Conservation (phyloP, 768 basidiomycete species). For the Collybia sp. region DNA sequence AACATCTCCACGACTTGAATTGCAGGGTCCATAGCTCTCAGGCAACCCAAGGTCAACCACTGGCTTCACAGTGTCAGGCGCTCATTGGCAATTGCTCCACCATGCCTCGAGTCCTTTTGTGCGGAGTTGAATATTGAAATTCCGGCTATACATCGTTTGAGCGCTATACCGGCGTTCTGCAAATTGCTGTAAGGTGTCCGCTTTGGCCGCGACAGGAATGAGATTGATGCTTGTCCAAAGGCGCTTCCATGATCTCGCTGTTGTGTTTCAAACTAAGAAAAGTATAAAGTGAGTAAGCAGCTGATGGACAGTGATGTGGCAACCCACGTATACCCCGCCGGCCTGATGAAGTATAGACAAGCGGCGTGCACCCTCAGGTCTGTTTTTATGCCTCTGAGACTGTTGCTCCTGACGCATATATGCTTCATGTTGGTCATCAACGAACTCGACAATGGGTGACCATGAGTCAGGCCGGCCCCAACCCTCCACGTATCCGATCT, state of each 20-base stretch:
- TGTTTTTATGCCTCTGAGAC: conserved; percentile 89
- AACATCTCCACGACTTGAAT: too few relatives aligned
- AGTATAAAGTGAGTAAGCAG: conserved; percentile 3
- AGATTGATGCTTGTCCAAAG: conserved; percentile 97
- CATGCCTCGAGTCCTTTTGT: too few relatives aligned
- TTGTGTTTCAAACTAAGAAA: conserved; percentile 86
- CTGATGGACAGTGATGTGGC: background rate
- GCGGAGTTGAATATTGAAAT: too few relatives aligned
- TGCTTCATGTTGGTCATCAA: conserved; percentile 92
- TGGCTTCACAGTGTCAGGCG: too few relatives aligned
- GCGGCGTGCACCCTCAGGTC: conserved; percentile 96
- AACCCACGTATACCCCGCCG: conserved; percentile 93
- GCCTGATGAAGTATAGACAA: conserved; percentile 94
- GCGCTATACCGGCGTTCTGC: too few relatives aligned
- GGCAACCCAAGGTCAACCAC: too few relatives aligned
- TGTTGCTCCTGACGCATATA: conserved; percentile 99
- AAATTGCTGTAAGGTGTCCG: conserved; percentile 94
- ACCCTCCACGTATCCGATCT: too few relatives aligned
- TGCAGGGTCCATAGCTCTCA: too few relatives aligned
- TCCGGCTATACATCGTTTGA: too few relatives aligned
- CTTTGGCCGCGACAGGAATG: conserved; percentile 96
- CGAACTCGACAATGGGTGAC: conserved; percentile 97
- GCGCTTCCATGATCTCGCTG: conserved; percentile 99
- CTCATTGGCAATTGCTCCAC: too few relatives aligned
- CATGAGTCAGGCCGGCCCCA: too few relatives aligned